Evolutionary conservation across 192 early-diverging fungal species (phyloP), one percentile per base, ranked within the genome.

Genomic region (Backusella macrospora): DNA sequence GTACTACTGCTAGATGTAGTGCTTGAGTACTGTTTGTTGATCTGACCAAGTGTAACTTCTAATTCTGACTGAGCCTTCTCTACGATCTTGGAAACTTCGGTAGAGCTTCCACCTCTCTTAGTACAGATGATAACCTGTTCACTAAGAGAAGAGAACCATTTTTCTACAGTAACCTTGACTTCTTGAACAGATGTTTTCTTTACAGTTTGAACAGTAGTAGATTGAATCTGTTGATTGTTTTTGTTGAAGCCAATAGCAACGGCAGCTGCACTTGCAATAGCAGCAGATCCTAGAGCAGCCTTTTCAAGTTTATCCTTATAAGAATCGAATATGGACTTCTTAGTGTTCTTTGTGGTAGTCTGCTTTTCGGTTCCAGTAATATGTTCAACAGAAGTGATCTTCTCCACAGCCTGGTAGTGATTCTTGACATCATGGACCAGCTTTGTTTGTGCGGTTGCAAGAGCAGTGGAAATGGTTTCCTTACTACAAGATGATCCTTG

Each of bases 41-140:
- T 16, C 18, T 42, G 38, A 5, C 18, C 5, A 37, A 71, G 16
- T 13, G 37, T 62, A 5, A 40, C 13, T 34, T 71, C 38, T 6
- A 71, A 38, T 12, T 71, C 70, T 1, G 13, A 37, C 6, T 71
- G 49, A 26, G 75, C 68, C n/a, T 71, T 62, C 4, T 70, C 34
- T 4, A 71, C 59, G 37, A 76, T 64, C 48, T 42, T 44, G 2
- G 2, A 14, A 13, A 76, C 52, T 47, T 76, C 75, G 15, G 5
- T 16, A 5, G 40, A 15, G 1, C 52, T 55, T 40, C 75, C 75
- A 65, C 69, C 75, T 62, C 71, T 69, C 34, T 76, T 37, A 1
- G 69, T 63, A 44, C 75, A 68, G 12, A 26, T 69, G 23, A 46
- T 65, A 14, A 71, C 49, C 39, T 62, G 42, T 37, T 71, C 37